These are phyloP conservation scores for Lepidium didymum DNA, from an alignment of 345 rosid genomes.

Conservation along the genomic window DNA sequence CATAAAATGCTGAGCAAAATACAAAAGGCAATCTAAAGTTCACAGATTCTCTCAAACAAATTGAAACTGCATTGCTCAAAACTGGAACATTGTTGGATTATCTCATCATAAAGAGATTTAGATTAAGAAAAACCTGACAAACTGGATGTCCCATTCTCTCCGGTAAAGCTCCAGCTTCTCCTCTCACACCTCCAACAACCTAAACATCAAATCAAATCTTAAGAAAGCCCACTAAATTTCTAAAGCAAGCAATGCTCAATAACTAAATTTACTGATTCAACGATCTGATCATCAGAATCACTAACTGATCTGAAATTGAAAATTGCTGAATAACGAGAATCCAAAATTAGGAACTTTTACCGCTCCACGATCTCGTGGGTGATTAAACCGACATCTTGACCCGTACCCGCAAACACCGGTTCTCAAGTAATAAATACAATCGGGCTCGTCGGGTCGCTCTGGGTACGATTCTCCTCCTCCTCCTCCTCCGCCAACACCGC, in stretches of 20 bases:
- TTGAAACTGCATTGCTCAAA: conserved; percentile 9
- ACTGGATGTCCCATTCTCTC: conserved; percentile 74
- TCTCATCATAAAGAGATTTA: neutral
- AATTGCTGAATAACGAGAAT: neutral
- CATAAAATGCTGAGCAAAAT: conserved; percentile 60
- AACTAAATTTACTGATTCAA: neutral
- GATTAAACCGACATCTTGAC: conserved; percentile 91
- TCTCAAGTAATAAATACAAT: conserved; percentile 78
- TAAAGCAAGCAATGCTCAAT: neutral
- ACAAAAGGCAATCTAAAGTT: neutral
- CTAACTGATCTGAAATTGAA: conserved; percentile 14
- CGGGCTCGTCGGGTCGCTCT: conserved; percentile 69
- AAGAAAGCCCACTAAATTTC: neutral
- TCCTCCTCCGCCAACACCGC: conserved; percentile 9
- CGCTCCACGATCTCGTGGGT: conserved; percentile 76
- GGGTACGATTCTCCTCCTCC: conserved; percentile 61
- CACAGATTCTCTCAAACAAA: neutral
- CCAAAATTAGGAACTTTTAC: conserved; percentile 34
- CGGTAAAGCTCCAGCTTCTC: conserved; percentile 55
- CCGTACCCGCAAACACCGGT: conserved; percentile 88
- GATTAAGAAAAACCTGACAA: conserved; percentile 66
- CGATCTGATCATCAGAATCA: conserved; percentile 20
- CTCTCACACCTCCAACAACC: conserved; percentile 58
- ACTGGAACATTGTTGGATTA: neutral
- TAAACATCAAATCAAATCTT: conserved; percentile 28